Evolutionary conservation across 179 eudicot species (phyloP), one percentile per base, ranked within the genome.

Genomic region (Beta macrorhiza): DNA sequence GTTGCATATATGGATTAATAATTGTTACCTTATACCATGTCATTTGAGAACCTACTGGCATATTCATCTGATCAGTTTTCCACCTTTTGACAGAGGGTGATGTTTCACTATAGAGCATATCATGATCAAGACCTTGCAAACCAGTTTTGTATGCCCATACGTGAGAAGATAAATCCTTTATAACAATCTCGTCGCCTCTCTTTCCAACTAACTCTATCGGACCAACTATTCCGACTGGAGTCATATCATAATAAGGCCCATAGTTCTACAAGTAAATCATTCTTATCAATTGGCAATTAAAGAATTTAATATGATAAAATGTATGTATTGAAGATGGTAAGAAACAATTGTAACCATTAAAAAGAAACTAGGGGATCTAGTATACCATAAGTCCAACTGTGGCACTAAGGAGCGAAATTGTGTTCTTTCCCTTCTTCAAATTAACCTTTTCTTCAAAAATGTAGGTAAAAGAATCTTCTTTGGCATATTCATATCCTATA

Each of bases 371-470:
- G 42, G 42, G 2, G 42, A 37, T 37, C 3, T 7, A 49, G 53
- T 49, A 37, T 37, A 37, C 91, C 83, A 67, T 53, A 0, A 84
- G 84, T 8, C 97, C 97, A 59, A 93, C 79, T 1, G 93, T 89
- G 2, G 89, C 93, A 55, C 96, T 92, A 11, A 93, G 90, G 14
- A 93, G 72, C 3, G 92, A 68, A 16, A 93, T 91, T 52, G 85
- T 83, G 73, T 93, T 92, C 49, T 81, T 81, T 1, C 94, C 94
- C 0, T 65, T 84, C 1, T 82, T 90, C 55, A 92, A 62, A 29
- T 81, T 85, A 14, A 91, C 81, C n/a, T 79, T 71, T 65, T 42
- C 82, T 82, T 90, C 92, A 55, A 85, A 90, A 3, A 52, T 82
- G 49, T 25, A 72, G 44, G 78, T 58, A 52, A 15, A 7, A 37